phyloP scores from a whole-genome alignment of 2,329 filamentous ascomycete genomes.

The Hypoxylon sp. region DNA sequence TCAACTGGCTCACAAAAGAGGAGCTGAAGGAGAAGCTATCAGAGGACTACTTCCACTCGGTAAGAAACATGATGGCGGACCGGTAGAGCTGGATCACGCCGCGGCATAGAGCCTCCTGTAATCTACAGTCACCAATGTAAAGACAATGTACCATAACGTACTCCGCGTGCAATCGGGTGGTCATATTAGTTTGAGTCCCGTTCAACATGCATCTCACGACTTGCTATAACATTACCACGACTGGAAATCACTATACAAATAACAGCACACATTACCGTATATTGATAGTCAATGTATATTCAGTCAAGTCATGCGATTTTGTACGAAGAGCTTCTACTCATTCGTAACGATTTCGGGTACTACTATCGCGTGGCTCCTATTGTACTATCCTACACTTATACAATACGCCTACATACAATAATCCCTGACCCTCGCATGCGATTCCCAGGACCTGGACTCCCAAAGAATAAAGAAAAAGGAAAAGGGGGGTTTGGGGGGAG shows the following conservation, averaged over 20 bases:
- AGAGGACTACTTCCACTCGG: constrained; percentile 75
- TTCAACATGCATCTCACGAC: background rate
- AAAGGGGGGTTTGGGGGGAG: too few relatives aligned
- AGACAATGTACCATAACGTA: constrained; percentile 47
- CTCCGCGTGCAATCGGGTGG: constrained; percentile 21
- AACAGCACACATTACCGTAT: too few relatives aligned
- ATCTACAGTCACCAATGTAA: constrained; percentile 41
- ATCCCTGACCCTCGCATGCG: too few relatives aligned
- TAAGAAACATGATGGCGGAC: constrained; percentile 86
- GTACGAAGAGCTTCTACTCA: background rate
- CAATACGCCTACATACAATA: too few relatives aligned
- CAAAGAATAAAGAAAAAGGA: too few relatives aligned
- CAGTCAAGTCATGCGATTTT: background rate
- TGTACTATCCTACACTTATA: too few relatives aligned
- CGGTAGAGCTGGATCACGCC: constrained; percentile 62
- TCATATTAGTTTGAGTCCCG: background rate
- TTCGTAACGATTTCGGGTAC: background rate
- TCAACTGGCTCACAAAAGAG: constrained; percentile 91
- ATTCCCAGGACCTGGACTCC: too few relatives aligned
- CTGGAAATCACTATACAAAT: too few relatives aligned
- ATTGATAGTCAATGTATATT: too few relatives aligned
- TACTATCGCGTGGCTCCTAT: too few relatives aligned
- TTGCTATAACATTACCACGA: too few relatives aligned
- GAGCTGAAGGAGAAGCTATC: constrained; percentile 79
- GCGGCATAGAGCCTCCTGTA: constrained; percentile 30